These are phyloP conservation scores for Holtermannia corniformis DNA, from an alignment of 768 basidiomycete genomes.

Conservation along the genomic window DNA sequence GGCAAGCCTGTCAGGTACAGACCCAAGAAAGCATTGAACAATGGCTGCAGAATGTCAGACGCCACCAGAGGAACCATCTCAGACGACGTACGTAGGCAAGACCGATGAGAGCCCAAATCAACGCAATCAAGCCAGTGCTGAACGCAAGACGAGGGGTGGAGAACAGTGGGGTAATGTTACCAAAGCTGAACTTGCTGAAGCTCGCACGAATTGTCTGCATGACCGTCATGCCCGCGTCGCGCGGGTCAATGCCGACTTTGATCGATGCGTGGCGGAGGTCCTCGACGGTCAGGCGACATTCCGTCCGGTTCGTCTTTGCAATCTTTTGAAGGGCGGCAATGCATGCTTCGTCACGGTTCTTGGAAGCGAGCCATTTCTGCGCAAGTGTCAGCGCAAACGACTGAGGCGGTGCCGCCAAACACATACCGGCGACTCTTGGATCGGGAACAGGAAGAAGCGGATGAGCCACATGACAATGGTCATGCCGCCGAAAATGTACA, in stretches of 20 bases:
- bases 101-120: constrained; percentile 59
- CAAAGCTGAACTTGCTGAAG: constrained; percentile 10
- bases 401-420: not conserved
- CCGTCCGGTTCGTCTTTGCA: constrained; percentile 54
- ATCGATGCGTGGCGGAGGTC: constrained; percentile 42
- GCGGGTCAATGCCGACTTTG: constrained; percentile 5
- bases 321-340: constrained; percentile 57
- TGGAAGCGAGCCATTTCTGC: constrained; percentile 61
- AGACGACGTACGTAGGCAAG: constrained; percentile 56
- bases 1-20: constrained; percentile 46
- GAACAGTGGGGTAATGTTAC: constrained; percentile 56
- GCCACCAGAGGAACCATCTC: not conserved
- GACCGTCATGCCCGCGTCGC: constrained; percentile 5
- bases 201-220: constrained; percentile 7
- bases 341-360: constrained; percentile 53
- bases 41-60: constrained; percentile 1
- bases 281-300: constrained; percentile 48
- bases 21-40: constrained; percentile 14
- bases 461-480: constrained; percentile 56
- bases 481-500: constrained; percentile 13
- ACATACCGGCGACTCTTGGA: constrained; percentile 16
- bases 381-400: constrained; percentile 59
- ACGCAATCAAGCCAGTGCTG: constrained; percentile 54
- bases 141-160: constrained; percentile 55
- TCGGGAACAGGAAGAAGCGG: constrained; percentile 52